These are phyloP conservation scores for Rosa chinensis DNA, from an alignment of 306 rosid genomes.

Conservation along the genomic window DNA sequence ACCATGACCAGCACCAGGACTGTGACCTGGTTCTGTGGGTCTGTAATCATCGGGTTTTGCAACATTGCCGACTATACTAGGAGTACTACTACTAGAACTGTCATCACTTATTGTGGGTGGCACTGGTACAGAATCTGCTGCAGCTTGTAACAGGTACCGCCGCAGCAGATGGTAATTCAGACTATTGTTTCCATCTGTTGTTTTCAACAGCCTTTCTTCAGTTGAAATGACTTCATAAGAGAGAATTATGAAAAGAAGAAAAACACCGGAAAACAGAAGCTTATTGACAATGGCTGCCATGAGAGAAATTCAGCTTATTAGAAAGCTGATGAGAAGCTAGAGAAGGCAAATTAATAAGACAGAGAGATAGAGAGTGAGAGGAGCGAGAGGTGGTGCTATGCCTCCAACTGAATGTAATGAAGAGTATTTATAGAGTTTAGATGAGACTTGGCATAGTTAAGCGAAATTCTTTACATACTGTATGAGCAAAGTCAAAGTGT, in stretches of 20 bases:
- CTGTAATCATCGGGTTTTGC: slow-evolving; percentile 46
- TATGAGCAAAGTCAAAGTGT: background rate
- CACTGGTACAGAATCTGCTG: background rate
- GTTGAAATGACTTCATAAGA: slow-evolving; percentile 23
- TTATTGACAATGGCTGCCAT: slow-evolving; percentile 47
- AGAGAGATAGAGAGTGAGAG: slow-evolving; percentile 1
- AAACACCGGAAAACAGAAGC: slow-evolving; percentile 22
- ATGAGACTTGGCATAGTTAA: background rate
- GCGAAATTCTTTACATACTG: background rate
- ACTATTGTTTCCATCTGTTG: background rate
- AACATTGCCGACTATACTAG: background rate
- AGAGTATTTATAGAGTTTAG: slow-evolving; percentile 48
- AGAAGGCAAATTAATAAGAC: background rate
- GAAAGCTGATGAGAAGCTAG: background rate
- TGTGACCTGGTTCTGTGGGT: slow-evolving; percentile 79
- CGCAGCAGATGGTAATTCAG: slow-evolving; percentile 14
- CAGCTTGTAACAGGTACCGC: slow-evolving; percentile 21
- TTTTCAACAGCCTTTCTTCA: slow-evolving; percentile 38
- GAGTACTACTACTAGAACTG: background rate
- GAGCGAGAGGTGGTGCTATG: slow-evolving; percentile 23
- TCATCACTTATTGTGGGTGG: background rate
- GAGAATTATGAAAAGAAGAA: slow-evolving; percentile 37
- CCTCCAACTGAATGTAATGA: slow-evolving; percentile 15
- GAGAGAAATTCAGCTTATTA: background rate
- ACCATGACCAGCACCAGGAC: slow-evolving; percentile 93